Evolutionary conservation across 2,329 filamentous ascomycete genomes (phyloP).

Genomic region (Fusarium haematococcum): DNA sequence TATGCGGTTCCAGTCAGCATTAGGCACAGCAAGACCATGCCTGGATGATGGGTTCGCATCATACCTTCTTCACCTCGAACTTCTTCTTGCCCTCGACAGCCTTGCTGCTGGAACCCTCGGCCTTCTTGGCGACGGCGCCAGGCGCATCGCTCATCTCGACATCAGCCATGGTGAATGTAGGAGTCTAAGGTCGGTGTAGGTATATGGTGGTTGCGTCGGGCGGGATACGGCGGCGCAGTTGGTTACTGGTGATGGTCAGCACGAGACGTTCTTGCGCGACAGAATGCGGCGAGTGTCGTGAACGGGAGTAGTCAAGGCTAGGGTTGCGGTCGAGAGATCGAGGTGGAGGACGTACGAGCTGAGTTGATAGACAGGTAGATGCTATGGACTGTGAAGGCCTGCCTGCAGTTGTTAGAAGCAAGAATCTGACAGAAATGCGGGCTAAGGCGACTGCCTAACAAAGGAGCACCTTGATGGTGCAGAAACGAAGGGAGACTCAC

Average conservation of each 20-base stretch:
- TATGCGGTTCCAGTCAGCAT: conserved; percentile 53
- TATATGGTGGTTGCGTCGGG: neutral
- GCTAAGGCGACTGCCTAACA: neutral
- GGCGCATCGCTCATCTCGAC: conserved; percentile 95
- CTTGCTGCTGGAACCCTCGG: conserved; percentile 61
- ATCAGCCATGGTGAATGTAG: conserved; percentile 78
- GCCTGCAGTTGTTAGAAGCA: conserved; percentile 15
- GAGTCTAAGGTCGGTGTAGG: conserved; percentile 3
- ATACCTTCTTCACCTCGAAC: conserved; percentile 98
- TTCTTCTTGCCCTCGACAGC: conserved; percentile 83
- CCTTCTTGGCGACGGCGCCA: conserved; percentile 65
- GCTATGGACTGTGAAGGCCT: conserved; percentile 7
- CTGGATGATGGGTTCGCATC: conserved; percentile 7
- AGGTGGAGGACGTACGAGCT: conserved; percentile 30
- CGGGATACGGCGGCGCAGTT: neutral
- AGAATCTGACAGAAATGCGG: neutral
- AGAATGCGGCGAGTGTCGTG: neutral
- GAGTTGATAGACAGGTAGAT: neutral
- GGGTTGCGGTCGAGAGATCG: conserved; percentile 13
- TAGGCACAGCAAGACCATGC: neutral
- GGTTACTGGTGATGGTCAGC: conserved; percentile 16
- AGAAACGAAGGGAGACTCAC: conserved; percentile 5
- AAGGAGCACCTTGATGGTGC: conserved; percentile 34
- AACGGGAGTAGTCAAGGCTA: neutral
- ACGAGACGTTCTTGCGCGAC: neutral